Conservation (phyloP, 352 stramenopile genomes). For the Aphanomyces euteiches region DNA sequence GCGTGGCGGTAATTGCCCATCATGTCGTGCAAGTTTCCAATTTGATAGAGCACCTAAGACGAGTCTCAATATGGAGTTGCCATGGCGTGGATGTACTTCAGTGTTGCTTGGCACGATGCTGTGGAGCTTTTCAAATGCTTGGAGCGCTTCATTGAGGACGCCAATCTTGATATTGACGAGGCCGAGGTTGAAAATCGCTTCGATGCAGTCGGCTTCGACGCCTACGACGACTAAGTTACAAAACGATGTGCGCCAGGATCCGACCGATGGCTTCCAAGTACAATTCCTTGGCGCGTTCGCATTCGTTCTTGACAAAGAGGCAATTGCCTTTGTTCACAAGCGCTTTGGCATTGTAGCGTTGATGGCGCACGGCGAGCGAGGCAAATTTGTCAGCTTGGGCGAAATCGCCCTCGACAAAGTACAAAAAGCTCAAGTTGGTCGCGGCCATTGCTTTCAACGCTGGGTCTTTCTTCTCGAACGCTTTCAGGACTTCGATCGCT, state of each 20-base stretch:
- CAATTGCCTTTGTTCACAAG: slow-evolving; percentile 98
- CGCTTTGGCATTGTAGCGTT: slow-evolving; percentile 95
- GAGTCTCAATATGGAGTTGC: neutral
- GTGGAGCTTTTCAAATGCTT: slow-evolving; percentile 96
- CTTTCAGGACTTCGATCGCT: slow-evolving; percentile 91
- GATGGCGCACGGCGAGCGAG: slow-evolving; percentile 86
- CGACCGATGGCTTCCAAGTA: slow-evolving; percentile 91
- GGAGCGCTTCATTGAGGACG: slow-evolving; percentile 86
- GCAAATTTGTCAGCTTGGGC: slow-evolving; percentile 82
- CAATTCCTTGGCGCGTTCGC: slow-evolving; percentile 90
- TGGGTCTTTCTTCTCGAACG: slow-evolving; percentile 94
- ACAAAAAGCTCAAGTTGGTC: slow-evolving; percentile 95
- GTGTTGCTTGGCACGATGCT: slow-evolving; percentile 90
- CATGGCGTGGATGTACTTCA: slow-evolving; percentile 33
- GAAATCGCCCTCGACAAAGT: slow-evolving; percentile 93
- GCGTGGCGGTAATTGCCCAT: slow-evolving; percentile 84
- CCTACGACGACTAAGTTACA: slow-evolving; percentile 37
- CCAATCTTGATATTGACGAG: slow-evolving; percentile 87
- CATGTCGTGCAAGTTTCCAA: slow-evolving; percentile 92
- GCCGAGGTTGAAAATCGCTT: slow-evolving; percentile 97
- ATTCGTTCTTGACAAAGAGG: slow-evolving; percentile 91
- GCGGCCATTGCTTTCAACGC: slow-evolving; percentile 90
- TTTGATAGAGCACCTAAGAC: slow-evolving; percentile 90
- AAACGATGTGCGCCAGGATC: neutral
- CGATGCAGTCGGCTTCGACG: slow-evolving; percentile 92